Conservation (phyloP, 1,284 basidiomycete species). For the Salmacisia buchloeana region DNA sequence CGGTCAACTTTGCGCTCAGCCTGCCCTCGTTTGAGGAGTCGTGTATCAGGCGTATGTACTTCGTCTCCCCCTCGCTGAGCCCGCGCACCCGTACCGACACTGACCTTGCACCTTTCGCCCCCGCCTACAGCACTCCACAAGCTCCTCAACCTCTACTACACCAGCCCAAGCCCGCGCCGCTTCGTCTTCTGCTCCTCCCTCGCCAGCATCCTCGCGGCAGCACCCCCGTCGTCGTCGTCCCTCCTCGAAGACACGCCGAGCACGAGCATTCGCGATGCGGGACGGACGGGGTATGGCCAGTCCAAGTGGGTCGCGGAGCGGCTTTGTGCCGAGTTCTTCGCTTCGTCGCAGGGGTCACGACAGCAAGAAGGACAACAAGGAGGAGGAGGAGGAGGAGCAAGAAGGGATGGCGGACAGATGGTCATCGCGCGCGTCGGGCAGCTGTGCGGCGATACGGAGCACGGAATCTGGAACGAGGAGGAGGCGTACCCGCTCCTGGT, state of each 20-base stretch:
- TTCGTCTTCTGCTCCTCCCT: conserved; percentile 62
- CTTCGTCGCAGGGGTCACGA: too few relatives aligned
- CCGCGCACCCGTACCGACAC: too few relatives aligned
- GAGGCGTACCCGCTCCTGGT: conserved; percentile 56
- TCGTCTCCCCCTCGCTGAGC: neutral
- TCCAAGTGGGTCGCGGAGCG: conserved; percentile 64
- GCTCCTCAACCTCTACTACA: conserved; percentile 57
- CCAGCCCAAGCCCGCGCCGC: conserved; percentile 51
- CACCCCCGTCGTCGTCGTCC: conserved; percentile 40
- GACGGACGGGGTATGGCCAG: conserved; percentile 58
- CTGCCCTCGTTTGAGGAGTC: conserved; percentile 26
- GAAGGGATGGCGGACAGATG: too few relatives aligned
- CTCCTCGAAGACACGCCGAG: neutral
- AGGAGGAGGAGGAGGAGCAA: too few relatives aligned
- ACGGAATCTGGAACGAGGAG: conserved; percentile 62
- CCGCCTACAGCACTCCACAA: conserved; percentile 46
- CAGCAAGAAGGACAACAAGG: neutral
- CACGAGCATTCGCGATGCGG: conserved; percentile 52
- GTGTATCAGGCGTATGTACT: conserved; percentile 18
- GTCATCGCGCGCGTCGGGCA: conserved; percentile 53
- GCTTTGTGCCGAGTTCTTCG: conserved; percentile 53
- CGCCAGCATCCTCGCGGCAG: conserved; percentile 48
- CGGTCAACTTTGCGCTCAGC: conserved; percentile 34
- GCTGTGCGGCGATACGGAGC: conserved; percentile 57
- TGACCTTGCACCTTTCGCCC: too few relatives aligned